A percentile compares a stretch with the other conserved stretches of the same genome.
phyloP scores from a whole-genome alignment of 164 flowering plant genomes.

The Akebia trifoliata region DNA sequence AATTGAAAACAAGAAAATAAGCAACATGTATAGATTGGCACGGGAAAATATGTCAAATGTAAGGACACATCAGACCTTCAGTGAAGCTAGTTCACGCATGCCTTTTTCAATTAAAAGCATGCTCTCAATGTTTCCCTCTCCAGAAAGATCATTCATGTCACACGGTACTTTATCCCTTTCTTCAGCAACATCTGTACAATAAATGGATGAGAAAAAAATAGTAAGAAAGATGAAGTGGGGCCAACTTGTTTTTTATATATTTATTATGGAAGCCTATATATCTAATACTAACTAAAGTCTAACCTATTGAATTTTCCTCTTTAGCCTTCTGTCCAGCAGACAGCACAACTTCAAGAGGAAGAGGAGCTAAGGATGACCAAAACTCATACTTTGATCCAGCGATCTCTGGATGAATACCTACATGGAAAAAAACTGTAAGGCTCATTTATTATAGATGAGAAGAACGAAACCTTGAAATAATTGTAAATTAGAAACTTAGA shows the following conservation, averaged over 20 bases:
- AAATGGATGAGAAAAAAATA: neutral
- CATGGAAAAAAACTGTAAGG: conserved; percentile 1
- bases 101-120: conserved; percentile 93
- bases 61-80: conserved; percentile 54
- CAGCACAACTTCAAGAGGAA: conserved; percentile 71
- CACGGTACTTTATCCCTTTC: conserved; percentile 36
- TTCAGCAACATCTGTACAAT: conserved; percentile 32
- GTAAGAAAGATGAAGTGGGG: neutral
- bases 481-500: too few species aligned
- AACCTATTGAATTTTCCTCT: conserved; percentile 48
- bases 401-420: conserved; percentile 78
- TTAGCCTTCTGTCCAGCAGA: conserved; percentile 82
- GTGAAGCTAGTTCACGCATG: conserved; percentile 64
- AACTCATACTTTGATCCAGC: conserved; percentile 55
- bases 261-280: neutral
- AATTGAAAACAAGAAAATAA: conserved; percentile 1
- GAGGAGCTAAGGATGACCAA: conserved; percentile 89
- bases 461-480: too few species aligned
- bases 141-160: conserved; percentile 42
- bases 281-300: conserved; percentile 6
- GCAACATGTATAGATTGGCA: neutral
- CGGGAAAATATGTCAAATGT: neutral
- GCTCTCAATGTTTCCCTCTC: conserved; percentile 69
- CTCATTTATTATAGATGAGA: too few species aligned
- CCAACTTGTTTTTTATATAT: neutral